A percentile compares a stretch with the other conserved stretches of the same genome.
Evolutionary conservation across 164 flowering plant genomes (phyloP).

Genomic region (Aristolochia contorta): DNA sequence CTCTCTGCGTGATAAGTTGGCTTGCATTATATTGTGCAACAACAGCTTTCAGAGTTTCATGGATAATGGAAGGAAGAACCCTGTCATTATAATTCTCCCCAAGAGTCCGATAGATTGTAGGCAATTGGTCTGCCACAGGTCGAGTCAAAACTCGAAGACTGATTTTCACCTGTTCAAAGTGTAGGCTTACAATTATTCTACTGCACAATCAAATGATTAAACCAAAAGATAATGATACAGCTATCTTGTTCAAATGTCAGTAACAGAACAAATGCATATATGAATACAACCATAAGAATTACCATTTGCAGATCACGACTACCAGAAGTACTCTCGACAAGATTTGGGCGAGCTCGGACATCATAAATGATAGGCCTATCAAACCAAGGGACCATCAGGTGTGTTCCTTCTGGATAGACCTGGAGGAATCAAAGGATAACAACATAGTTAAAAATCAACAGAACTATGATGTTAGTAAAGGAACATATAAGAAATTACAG

Average conservation of each 20-base stretch:
- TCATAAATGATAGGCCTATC: conserved; percentile 67
- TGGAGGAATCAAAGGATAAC: conserved; percentile 9
- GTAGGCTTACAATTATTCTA: neutral
- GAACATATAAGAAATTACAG: too few species aligned
- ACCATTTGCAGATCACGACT: conserved; percentile 82
- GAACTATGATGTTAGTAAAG: neutral
- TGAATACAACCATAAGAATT: neutral
- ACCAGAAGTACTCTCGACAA: conserved; percentile 59
- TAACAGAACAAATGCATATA: neutral
- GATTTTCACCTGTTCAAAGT: conserved; percentile 19
- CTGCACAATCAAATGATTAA: neutral
- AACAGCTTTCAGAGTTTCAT: conserved; percentile 42
- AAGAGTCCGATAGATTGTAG: conserved; percentile 31
- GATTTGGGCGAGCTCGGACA: conserved; percentile 68
- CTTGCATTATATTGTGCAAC: conserved; percentile 40
- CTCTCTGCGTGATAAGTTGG: conserved; percentile 38
- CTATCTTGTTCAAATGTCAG: too few species aligned
- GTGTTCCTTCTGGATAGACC: conserved; percentile 88
- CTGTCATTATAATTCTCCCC: conserved; percentile 36
- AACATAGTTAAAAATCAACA: neutral
- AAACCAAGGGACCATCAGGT: conserved; percentile 68
- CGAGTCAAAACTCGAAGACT: conserved; percentile 34
- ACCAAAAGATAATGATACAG: neutral
- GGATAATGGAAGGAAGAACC: conserved; percentile 40
- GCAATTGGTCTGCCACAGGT: conserved; percentile 27